phyloP scores from a whole-genome alignment of 73 alveolate species.

The Halteria grandinella region DNA sequence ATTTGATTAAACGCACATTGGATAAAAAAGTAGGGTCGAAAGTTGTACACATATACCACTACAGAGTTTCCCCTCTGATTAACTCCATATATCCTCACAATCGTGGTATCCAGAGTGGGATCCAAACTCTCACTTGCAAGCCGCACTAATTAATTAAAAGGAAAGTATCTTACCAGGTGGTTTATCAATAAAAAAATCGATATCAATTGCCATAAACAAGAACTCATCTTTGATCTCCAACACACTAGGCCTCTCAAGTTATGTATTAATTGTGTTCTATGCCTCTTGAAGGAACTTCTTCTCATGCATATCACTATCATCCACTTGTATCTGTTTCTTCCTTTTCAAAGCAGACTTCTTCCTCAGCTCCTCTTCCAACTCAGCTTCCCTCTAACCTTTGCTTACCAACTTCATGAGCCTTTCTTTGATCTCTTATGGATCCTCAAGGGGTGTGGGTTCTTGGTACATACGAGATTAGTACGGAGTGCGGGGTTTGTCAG shows the following conservation, averaged over 20 bases:
- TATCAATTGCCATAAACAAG: conserved; percentile 86
- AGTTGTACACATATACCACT: conserved; percentile 89
- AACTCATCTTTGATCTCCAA: conserved; percentile 48
- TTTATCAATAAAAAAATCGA: conserved; percentile 74
- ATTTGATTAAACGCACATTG: conserved; percentile 63
- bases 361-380: conserved; percentile 6
- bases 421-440: conserved; percentile 3
- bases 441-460: too few relatives aligned
- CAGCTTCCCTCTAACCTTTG: conserved; percentile 29
- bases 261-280: conserved; percentile 28
- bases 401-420: background rate
- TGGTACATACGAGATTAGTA: too few relatives aligned
- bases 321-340: too few relatives aligned
- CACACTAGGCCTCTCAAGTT: conserved; percentile 12
- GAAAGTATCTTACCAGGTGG: conserved; percentile 64
- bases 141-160: conserved; percentile 5
- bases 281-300: conserved; percentile 54
- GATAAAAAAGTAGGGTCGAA: conserved; percentile 97
- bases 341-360: too few relatives aligned
- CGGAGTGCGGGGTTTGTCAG: too few relatives aligned
- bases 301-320: conserved; percentile 46
- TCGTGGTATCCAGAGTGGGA: conserved; percentile 66
- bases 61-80: conserved; percentile 96
- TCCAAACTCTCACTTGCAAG: conserved; percentile 26
- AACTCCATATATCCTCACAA: conserved; percentile 94